Evolutionary conservation across 1,284 basidiomycete species (phyloP).

Genomic region (Xerocomus cyaneibrunnescens): DNA sequence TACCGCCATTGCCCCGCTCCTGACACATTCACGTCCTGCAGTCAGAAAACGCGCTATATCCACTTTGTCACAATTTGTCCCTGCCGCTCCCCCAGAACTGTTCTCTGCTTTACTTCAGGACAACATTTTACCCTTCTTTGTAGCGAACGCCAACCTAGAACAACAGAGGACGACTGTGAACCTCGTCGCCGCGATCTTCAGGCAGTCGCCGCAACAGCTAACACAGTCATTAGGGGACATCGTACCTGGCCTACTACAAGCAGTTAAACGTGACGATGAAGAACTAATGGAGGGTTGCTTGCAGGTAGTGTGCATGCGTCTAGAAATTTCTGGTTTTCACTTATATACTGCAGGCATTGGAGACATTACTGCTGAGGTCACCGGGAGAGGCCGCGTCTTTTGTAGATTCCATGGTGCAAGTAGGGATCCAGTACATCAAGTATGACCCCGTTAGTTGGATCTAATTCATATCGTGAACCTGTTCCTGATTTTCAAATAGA

Average conservation of each 20-base stretch:
- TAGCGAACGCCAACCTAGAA: constrained; percentile 52
- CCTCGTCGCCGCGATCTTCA: constrained; percentile 76
- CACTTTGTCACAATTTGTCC: constrained; percentile 80
- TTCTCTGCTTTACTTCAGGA: constrained; percentile 56
- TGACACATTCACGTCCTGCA: constrained; percentile 75
- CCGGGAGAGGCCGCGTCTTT: constrained; percentile 80
- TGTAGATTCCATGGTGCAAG: constrained; percentile 65
- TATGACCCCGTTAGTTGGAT: constrained; percentile 80
- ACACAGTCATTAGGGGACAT: constrained; percentile 58
- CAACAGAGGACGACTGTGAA: constrained; percentile 77
- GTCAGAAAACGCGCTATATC: constrained; percentile 90
- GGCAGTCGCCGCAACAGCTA: constrained; percentile 67
- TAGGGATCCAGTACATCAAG: constrained; percentile 79
- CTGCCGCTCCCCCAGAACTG: constrained; percentile 57
- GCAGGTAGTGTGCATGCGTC: constrained; percentile 48
- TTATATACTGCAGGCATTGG: constrained; percentile 56
- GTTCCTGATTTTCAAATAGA: constrained; percentile 47
- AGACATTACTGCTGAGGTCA: constrained; percentile 80
- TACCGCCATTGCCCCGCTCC: constrained; percentile 70
- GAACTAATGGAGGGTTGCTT: constrained; percentile 77
- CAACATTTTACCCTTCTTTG: constrained; percentile 63
- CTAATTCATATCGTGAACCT: not conserved
- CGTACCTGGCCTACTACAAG: constrained; percentile 68
- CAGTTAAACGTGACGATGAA: constrained; percentile 71
- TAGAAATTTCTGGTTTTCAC: not conserved